Conservation (phyloP, 176 grass and related monocot genomes). For the Bromus sterilis region DNA sequence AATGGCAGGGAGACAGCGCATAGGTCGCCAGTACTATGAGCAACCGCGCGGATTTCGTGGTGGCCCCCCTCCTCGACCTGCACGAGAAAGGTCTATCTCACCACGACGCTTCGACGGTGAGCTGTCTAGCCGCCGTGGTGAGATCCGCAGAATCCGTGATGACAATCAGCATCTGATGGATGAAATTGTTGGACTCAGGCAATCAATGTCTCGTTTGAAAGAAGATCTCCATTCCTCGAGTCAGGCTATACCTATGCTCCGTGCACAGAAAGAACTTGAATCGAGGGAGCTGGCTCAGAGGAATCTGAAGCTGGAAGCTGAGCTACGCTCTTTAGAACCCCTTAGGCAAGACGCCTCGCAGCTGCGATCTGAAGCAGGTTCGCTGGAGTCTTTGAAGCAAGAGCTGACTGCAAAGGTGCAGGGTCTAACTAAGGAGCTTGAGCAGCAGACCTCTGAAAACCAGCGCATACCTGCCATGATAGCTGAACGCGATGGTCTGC, state of each 20-base stretch:
- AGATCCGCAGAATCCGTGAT: constrained; percentile 47
- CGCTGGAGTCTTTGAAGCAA: constrained; percentile 32
- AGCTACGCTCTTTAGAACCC: constrained; percentile 44
- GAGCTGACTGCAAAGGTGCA: constrained; percentile 51
- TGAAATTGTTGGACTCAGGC: constrained; percentile 44
- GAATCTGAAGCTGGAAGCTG: constrained; percentile 61
- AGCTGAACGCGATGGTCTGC: constrained; percentile 45
- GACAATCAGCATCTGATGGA: constrained; percentile 39
- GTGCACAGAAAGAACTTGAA: constrained; percentile 64
- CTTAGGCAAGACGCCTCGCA: constrained; percentile 46
- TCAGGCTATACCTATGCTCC: constrained; percentile 49
- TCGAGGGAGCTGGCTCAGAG: constrained; percentile 48
- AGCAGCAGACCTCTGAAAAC: constrained; percentile 33
- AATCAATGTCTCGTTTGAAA: constrained; percentile 22
- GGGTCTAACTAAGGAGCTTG: constrained; percentile 44
- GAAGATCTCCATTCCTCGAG: constrained; percentile 40
- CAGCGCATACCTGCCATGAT: constrained; percentile 39
- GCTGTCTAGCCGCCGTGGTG: constrained; percentile 31
- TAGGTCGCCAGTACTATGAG: constrained; percentile 22
- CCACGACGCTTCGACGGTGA: constrained; percentile 37
- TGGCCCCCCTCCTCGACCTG: constrained; percentile 25
- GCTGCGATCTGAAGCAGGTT: constrained; percentile 48
- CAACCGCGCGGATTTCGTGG: constrained; percentile 29
- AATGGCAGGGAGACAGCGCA: constrained; percentile 51
- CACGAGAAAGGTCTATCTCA: constrained; percentile 29